A percentile compares a stretch with the other conserved stretches of the same genome.
phyloP scores from a whole-genome alignment of 495 filamentous ascomycete species.

The Neurospora sp. region DNA sequence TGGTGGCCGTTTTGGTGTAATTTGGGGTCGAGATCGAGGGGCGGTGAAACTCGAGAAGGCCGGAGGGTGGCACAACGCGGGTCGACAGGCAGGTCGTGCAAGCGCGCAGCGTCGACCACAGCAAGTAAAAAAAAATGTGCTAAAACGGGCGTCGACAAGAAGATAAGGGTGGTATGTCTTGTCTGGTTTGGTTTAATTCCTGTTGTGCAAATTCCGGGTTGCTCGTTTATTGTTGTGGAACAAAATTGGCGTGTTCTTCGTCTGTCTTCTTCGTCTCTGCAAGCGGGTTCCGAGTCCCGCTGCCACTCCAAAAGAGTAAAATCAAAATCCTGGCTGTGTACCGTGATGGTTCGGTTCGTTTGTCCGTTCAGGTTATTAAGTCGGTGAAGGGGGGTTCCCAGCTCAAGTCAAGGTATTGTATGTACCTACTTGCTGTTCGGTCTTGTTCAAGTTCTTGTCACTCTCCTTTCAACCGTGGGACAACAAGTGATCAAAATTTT shows the following conservation, averaged over 20 bases:
- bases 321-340: neutral
- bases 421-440: neutral
- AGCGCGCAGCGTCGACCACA: neutral
- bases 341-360: neutral
- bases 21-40: neutral
- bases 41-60: neutral
- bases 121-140: conserved; percentile 4
- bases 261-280: neutral
- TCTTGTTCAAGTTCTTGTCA: neutral
- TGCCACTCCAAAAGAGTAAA: neutral
- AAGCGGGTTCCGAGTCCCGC: neutral
- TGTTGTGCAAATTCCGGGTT: neutral
- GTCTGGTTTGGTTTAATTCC: neutral
- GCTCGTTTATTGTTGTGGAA: neutral
- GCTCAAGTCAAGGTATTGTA: neutral
- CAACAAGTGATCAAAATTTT: conserved; percentile 2
- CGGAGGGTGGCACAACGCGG: neutral
- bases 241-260: neutral
- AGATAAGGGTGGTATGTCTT: neutral
- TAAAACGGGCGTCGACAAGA: neutral
- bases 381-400: neutral
- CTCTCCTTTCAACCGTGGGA: neutral
- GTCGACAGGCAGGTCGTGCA: neutral
- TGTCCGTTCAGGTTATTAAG: neutral
- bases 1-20: neutral